A percentile compares a stretch with the other conserved stretches of the same genome.
These are phyloP conservation scores for Trichaptum fuscoviolaceum DNA, from an alignment of 768 basidiomycete species.

Conservation along the genomic window DNA sequence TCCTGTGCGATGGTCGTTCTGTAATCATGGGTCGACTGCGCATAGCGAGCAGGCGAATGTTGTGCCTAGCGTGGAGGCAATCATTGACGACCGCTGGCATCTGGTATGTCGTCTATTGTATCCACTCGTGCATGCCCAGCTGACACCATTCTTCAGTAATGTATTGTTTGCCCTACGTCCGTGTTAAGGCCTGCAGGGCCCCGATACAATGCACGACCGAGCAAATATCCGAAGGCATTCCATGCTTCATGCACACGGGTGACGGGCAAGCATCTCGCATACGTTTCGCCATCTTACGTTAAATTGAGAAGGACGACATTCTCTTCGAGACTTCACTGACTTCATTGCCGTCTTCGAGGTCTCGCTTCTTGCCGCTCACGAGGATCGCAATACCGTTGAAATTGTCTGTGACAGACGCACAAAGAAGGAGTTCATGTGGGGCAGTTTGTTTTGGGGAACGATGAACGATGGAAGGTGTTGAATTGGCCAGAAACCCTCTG, in stretches of 20 bases:
- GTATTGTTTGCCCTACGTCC: constrained; percentile 69
- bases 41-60: constrained; percentile 36
- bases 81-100: constrained; percentile 91
- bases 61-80: constrained; percentile 81
- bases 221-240: constrained; percentile 90
- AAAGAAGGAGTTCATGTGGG: constrained; percentile 80
- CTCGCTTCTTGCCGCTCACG: constrained; percentile 63
- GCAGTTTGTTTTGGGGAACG: constrained; percentile 72
- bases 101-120: constrained; percentile 49
- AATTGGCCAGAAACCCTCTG: constrained; percentile 68
- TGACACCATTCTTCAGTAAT: constrained; percentile 58
- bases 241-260: constrained; percentile 87
- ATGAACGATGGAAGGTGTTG: constrained; percentile 61
- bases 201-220: constrained; percentile 91
- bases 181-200: constrained; percentile 64
- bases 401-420: constrained; percentile 76
- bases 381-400: constrained; percentile 65
- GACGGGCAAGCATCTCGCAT: constrained; percentile 49
- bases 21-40: constrained; percentile 82
- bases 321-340: constrained; percentile 39
- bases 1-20: constrained; percentile 78
- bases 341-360: constrained; percentile 83
- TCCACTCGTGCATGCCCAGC: background rate
- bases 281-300: constrained; percentile 52
- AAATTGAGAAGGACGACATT: constrained; percentile 80